Evolutionary conservation across 1,139 yeast genomes (phyloP), one percentile per base, ranked within the genome.

Genomic region (Taphrina flavorubra): DNA sequence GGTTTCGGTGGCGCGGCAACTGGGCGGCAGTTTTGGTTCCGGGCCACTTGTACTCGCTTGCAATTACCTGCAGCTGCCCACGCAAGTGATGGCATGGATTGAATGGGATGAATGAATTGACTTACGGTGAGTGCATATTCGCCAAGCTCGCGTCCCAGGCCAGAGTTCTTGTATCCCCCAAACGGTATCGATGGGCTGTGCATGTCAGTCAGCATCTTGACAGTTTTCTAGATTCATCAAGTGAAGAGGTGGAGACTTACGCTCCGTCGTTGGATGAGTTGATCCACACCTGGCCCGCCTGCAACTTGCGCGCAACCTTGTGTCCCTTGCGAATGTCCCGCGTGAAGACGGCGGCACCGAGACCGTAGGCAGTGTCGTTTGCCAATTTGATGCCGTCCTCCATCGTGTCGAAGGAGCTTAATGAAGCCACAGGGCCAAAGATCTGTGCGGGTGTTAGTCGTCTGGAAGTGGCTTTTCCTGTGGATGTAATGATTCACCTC

Each of bases 141-240:
- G 79, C 97, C 97, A 88, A 90, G 86, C 83, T 90, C 97, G 81
- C 96, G 88, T 77, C 97, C 97, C 78, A 89, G 85, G 80, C 97
- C 97, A 72, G 95, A 88, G 80, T 87, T 86, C 78, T 88, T 87
- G 85, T 81, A 90, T 74, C 97, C 97, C 77, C 97, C 97, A 73
- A 86, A 86, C 72, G 89, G 89, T 77, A 89, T 58, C 20, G 62
- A 42, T 1, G 62, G 62, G 25, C 51, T 44, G 36, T 56, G 7
- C 8, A 39, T 20, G 11, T 39, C 49, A 56, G 60, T 56, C n/a
- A 11, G n/a, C 47, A 25, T 25, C 4, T 25, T 13, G 18, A 44
- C 18, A 7, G n/a, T 14, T 2, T 44, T 7, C 18, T 14, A 14
- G 47, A 18, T 18, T 8, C 31, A 25, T 25, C 31, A 25, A 4